These are phyloP conservation scores for Cardiosporidium cionae DNA, from an alignment of 169 alveolate species.

Conservation along the genomic window DNA sequence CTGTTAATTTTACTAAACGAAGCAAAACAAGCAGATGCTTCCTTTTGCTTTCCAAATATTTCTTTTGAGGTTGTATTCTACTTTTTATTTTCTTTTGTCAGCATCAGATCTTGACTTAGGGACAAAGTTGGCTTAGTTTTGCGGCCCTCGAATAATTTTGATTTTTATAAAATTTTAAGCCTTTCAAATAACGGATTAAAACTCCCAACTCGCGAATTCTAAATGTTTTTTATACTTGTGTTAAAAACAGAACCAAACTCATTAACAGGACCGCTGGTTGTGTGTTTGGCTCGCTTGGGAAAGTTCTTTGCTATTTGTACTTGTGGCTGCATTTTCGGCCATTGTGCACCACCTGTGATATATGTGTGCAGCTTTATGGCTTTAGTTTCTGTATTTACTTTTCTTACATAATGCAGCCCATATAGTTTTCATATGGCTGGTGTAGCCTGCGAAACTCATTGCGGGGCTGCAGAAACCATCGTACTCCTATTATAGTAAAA, in stretches of 20 bases:
- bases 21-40: too few species aligned
- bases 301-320: background rate
- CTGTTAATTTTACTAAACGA: too few species aligned
- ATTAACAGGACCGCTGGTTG: background rate
- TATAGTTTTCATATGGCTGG: background rate
- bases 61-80: too few species aligned
- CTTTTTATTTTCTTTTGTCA: too few species aligned
- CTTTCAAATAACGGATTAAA: background rate
- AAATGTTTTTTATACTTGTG: too few species aligned
- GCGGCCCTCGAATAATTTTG: background rate
- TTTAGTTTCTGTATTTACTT: background rate
- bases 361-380: background rate
- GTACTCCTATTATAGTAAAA: background rate
- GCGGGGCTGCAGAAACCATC: background rate
- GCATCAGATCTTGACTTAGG: too few species aligned
- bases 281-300: background rate
- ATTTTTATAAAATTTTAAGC: background rate
- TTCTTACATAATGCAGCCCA: background rate
- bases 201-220: too few species aligned
- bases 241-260: background rate
- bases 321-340: background rate
- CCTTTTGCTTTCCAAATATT: too few species aligned
- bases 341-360: background rate
- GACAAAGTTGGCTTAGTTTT: too few species aligned
- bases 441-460: background rate